A percentile compares a stretch with the other conserved stretches of the same genome.
Evolutionary conservation across 306 rosid species (phyloP).

Genomic region (Mimosa bimucronata): DNA sequence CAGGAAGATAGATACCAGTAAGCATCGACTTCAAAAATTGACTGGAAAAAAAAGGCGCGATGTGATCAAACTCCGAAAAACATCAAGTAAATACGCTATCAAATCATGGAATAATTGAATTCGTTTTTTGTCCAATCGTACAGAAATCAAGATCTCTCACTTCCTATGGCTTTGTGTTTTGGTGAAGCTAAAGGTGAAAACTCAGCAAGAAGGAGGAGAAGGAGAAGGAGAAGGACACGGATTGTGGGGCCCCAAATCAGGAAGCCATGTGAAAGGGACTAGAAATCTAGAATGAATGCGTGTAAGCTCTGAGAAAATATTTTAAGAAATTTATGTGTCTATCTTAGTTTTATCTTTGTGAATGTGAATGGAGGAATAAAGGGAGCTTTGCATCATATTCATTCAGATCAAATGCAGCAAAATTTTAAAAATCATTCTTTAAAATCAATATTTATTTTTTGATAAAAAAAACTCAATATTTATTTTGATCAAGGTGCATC

Average conservation of each 20-base stretch:
- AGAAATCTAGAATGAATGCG: no score
- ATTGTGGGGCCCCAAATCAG: constrained; percentile 60
- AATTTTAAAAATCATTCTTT: background rate
- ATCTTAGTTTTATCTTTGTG: background rate
- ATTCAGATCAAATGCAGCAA: background rate
- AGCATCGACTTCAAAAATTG: constrained; percentile 18
- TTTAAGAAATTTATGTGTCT: background rate
- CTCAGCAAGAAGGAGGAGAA: no score
- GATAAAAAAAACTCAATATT: no score
- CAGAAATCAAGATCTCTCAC: constrained; percentile 20
- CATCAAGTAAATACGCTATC: constrained; percentile 26
- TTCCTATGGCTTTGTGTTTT: background rate
- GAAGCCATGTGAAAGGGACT: constrained; percentile 49
- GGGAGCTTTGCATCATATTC: constrained; percentile 9
- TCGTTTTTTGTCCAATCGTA: constrained; percentile 32
- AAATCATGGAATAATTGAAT: constrained; percentile 7
- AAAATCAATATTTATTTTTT: constrained; percentile 2
- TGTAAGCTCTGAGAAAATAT: constrained; percentile 1
- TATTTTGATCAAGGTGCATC: no score
- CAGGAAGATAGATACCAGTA: background rate
- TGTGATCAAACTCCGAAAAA: constrained; percentile 6
- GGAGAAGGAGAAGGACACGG: constrained; percentile 43
- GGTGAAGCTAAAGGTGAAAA: constrained; percentile 23
- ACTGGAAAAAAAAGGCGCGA: background rate
- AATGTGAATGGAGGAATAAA: background rate